Evolutionary conservation across 352 stramenopile genomes (phyloP).

Genomic region (Salisapilia sapeloensis): DNA sequence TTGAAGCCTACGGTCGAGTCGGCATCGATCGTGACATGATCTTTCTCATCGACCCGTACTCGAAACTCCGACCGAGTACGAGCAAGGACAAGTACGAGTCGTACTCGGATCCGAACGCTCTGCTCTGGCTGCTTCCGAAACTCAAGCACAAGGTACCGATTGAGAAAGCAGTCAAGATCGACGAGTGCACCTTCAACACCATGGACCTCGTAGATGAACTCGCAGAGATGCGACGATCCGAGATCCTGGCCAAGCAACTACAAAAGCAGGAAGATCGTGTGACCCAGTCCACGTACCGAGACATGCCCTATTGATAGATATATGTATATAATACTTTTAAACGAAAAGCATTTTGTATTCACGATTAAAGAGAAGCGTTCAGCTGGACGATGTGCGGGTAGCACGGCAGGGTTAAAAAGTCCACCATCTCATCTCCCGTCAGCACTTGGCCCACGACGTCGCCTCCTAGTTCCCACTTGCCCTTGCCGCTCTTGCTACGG

Average conservation of each 20-base stretch:
- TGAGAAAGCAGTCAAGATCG: conserved; percentile 55
- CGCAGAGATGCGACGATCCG: conserved; percentile 48
- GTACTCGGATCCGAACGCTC: conserved; percentile 61
- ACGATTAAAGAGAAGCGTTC: conserved; percentile 41
- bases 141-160: conserved; percentile 73
- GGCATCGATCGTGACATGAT: conserved; percentile 52
- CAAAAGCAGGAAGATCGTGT: too few species aligned
- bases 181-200: conserved; percentile 69
- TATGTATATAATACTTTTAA: conserved; percentile 2
- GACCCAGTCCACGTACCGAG: too few species aligned
- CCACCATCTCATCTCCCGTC: conserved; percentile 56
- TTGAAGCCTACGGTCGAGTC: conserved; percentile 61
- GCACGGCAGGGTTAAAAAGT: conserved; percentile 71
- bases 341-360: conserved; percentile 2
- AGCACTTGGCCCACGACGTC: conserved; percentile 54
- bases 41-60: conserved; percentile 74
- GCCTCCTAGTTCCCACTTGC: conserved; percentile 42
- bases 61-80: conserved; percentile 39
- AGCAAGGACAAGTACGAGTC: conserved; percentile 58
- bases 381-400: conserved; percentile 71
- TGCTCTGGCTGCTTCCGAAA: conserved; percentile 62
- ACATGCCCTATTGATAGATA: too few species aligned
- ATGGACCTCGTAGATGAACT: conserved; percentile 61
- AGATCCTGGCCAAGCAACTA: conserved; percentile 32
- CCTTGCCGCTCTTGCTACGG: conserved; percentile 19